phyloP scores from a whole-genome alignment of 2,329 filamentous ascomycete species.

The Phyllosticta citrichinensis region DNA sequence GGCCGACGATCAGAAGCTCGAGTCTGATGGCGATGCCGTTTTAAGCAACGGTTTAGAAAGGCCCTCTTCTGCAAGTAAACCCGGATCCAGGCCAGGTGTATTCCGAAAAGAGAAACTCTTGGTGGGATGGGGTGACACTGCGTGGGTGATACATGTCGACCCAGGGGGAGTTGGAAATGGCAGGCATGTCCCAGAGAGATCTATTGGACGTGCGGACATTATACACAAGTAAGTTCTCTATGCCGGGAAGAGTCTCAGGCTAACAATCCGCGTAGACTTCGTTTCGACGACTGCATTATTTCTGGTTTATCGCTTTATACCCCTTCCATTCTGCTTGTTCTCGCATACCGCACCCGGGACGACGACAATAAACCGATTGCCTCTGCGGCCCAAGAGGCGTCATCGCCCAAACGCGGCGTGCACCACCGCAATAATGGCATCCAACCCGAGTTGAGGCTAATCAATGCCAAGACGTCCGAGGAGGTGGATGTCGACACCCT shows the following conservation, averaged over 20 bases:
- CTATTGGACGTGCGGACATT: slow-evolving; percentile 75
- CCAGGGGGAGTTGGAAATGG: slow-evolving; percentile 59
- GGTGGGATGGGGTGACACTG: slow-evolving; percentile 90
- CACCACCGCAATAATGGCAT: slow-evolving; percentile 67
- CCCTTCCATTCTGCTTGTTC: slow-evolving; percentile 76
- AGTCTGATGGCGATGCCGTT: slow-evolving; percentile 41
- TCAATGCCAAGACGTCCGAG: slow-evolving; percentile 73
- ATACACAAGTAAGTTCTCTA: slow-evolving; percentile 66
- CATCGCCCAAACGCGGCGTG: slow-evolving; percentile 53
- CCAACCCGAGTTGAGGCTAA: slow-evolving; percentile 80
- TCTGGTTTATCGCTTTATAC: slow-evolving; percentile 96
- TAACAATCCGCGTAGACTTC: slow-evolving; percentile 49
- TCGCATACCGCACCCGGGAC: slow-evolving; percentile 77
- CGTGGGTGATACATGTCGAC: slow-evolving; percentile 91
- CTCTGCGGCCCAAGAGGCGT: slow-evolving; percentile 36
- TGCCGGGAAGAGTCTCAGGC: slow-evolving; percentile 13
- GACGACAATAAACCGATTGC: slow-evolving; percentile 51
- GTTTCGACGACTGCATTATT: slow-evolving; percentile 88
- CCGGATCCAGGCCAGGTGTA: slow-evolving; percentile 26
- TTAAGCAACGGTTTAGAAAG: slow-evolving; percentile 27
- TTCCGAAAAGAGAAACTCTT: slow-evolving; percentile 61
- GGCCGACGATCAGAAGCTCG: slow-evolving; percentile 78
- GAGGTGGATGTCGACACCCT: slow-evolving; percentile 82
- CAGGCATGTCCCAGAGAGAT: slow-evolving; percentile 58
- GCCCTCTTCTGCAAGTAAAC: slow-evolving; percentile 33